Evolutionary conservation across 805 yeast species (phyloP), one percentile per base, ranked within the genome.

Genomic region (Candida boidinii): DNA sequence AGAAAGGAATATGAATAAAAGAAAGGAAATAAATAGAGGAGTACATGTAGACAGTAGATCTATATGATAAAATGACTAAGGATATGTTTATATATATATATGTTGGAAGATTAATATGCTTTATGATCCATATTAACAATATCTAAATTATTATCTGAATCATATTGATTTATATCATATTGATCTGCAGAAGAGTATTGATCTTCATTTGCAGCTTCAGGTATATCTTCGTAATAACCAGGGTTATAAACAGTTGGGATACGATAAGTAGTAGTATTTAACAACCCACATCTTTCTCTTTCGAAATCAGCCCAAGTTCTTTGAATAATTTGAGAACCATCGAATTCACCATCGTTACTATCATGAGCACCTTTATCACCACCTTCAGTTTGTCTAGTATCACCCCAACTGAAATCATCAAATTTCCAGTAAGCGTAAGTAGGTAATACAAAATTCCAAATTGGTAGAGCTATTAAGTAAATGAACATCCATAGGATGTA

Each of bases 361-460:
- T 75, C 81, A 51, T 84, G 92, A 13, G 66, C 75, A 16, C 70
- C 74, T 46, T 78, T 74, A 26, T 73, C 84, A 9, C 75, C 86
- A 16, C 76, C 80, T 17, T 71, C 70, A 31, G 86, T 75, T n/a
- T 78, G 70, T 64, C 95, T 70, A 2, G 96, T 88, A 38, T 85
- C 94, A 51, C 96, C 96, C 96, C 96, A 88, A 53, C 87, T 76
- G 59, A 88, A 88, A 54, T 88, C 95, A 58, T 88, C 96, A 58
- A 87, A 86, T 51, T 86, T 86, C 96, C 96, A 88, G 54, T 68
- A 87, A 0, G 96, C 81, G 56, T 88, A 86, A 10, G 76, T 51
- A 2, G 96, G 96, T 29, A 88, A 65, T 5, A 86, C 76, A 49
- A 88, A 80, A 56, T 87, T 88, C 96, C 96, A 88, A 35, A 88